Base-by-base conservation (phyloP, 768 basidiomycete genomes). In the Artomyces pyxidatus region DNA sequence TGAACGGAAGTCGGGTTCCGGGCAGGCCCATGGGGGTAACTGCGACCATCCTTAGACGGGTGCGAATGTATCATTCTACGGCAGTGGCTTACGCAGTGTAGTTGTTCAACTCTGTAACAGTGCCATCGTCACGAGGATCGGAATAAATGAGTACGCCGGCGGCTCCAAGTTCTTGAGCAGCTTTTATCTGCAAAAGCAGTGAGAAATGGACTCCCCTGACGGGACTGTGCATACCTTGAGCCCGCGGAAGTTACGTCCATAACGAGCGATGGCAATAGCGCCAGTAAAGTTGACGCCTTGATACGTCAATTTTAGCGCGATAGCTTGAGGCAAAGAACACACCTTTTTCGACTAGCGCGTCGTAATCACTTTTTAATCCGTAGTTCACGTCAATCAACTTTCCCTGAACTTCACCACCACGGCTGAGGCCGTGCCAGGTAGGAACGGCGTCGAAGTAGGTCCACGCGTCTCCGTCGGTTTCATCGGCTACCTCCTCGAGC, bases 401-500 rank as follows among this genome's bases (percentile, higher is more conserved):
- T 4, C 88, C 87, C 27, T 74, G 70, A 16, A 78, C 91, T 51
- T 83, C 80, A 1, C 94, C 94, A 39, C 77, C 79, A 40, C 74
- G 75, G 57, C 86, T 89, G 11, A 89, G 66, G 4, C 90, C 93
- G 64, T 94, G 92, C 80, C 87, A 98, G n/a, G 85, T 67, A 0
- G 86, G 81, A 12, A 93, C 75, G 19, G 77, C 71, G 49, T 84
- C 71, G 45, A 72, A 74, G 56, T 85, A 82, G 52, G 78, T 74
- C 48, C 75, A 71, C 5, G 88, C 87, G 48, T 85, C 82, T 21
- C 78, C 72, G 59, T 97, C 94, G 3, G 76, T 70, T 2, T 77
- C 75, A 52, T 91, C 84, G 56, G 84, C 86, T 23, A 77, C 71
- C 59, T 90, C 88, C 53, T 77, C 72, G 1, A 96, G 69, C 55